Conservation (phyloP, 139 green algal genomes). For the Volvox africanus region DNA sequence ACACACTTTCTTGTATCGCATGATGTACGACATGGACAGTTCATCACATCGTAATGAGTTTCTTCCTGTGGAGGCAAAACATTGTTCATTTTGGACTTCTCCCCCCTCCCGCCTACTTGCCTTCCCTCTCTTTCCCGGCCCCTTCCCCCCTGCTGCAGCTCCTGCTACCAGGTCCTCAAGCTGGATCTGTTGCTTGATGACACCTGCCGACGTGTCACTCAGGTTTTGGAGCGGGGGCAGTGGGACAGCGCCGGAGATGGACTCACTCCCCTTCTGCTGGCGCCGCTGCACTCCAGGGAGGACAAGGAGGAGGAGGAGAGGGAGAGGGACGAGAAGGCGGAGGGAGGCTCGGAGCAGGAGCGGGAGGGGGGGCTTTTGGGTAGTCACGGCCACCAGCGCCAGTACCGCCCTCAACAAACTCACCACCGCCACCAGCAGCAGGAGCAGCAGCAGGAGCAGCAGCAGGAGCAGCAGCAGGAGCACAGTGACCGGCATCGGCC, state of each 20-base stretch:
- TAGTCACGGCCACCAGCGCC: too few species aligned
- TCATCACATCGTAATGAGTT: too few species aligned
- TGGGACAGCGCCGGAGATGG: conserved; percentile 30
- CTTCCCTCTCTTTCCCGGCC: background rate
- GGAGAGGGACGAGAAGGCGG: background rate
- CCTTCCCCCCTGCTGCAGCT: background rate
- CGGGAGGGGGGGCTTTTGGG: background rate
- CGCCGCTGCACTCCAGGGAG: background rate
- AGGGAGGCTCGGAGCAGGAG: background rate
- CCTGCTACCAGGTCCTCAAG: conserved; percentile 46
- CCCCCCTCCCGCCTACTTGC: background rate
- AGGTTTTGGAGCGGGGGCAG: conserved; percentile 46
- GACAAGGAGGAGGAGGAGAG: background rate
- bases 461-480: background rate
- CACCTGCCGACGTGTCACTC: background rate
- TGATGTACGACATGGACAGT: too few species aligned
- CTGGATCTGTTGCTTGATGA: conserved; percentile 48
- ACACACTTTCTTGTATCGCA: too few species aligned
- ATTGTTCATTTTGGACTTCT: too few species aligned
- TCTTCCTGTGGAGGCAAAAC: too few species aligned
- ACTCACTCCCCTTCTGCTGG: conserved; percentile 41
- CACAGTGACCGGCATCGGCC: background rate
- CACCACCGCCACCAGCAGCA: background rate
- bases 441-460: background rate
- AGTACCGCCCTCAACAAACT: too few species aligned